Evolutionary conservation across 2,329 filamentous ascomycete genomes (phyloP).

Genomic region (Rutstroemia sp.): DNA sequence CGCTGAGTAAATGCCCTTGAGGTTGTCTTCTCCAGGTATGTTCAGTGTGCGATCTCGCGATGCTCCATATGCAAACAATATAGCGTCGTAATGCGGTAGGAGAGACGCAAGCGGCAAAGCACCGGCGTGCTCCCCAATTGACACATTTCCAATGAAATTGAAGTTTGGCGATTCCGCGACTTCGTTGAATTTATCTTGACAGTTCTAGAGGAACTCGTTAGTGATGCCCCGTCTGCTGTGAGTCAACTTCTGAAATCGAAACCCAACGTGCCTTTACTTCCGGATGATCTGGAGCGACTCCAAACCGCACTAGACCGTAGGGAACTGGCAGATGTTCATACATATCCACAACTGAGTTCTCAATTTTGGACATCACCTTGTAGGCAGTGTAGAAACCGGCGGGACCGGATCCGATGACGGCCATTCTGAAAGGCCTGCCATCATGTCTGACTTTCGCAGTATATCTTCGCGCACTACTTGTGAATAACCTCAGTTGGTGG

Average conservation of each 20-base stretch:
- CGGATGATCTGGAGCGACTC: constrained; percentile 96
- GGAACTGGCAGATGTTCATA: constrained; percentile 91
- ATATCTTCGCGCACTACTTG: constrained; percentile 15
- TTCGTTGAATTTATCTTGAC: constrained; percentile 86
- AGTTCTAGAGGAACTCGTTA: constrained; percentile 56
- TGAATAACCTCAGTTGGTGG: neutral
- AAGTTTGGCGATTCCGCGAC: constrained; percentile 78
- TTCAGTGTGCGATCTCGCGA: constrained; percentile 72
- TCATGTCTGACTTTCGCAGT: constrained; percentile 20
- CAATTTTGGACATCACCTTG: constrained; percentile 69
- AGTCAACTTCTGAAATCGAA: neutral
- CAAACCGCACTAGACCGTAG: constrained; percentile 85
- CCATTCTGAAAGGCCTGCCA: constrained; percentile 61
- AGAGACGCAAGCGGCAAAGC: constrained; percentile 60
- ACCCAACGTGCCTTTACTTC: constrained; percentile 72
- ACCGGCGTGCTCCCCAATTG: constrained; percentile 53
- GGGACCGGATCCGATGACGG: constrained; percentile 86
- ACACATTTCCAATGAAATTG: constrained; percentile 84
- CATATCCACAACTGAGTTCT: constrained; percentile 78
- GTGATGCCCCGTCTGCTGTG: neutral
- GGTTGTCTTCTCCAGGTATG: constrained; percentile 67
- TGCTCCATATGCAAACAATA: constrained; percentile 90
- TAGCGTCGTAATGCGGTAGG: constrained; percentile 79
- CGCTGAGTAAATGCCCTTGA: constrained; percentile 76
- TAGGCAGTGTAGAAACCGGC: constrained; percentile 95